Evolutionary conservation across 495 filamentous ascomycete genomes (phyloP).

Genomic region (Lichenothelia convexa): DNA sequence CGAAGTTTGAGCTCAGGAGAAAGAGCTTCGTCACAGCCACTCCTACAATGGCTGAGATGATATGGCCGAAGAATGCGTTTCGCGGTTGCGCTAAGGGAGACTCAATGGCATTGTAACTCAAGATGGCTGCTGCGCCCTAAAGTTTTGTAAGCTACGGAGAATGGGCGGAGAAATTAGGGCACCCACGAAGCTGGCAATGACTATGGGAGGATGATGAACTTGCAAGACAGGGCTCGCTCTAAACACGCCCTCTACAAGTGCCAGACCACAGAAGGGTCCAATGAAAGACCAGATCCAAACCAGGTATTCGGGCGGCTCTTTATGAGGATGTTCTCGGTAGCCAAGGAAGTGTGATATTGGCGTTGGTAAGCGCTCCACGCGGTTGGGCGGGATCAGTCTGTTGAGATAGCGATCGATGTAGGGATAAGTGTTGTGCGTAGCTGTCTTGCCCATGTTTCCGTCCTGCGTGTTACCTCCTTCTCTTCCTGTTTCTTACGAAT

Average conservation of each 20-base stretch:
- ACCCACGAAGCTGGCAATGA: conserved; percentile 11
- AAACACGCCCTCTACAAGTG: conserved; percentile 13
- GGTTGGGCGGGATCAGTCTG: conserved; percentile 14
- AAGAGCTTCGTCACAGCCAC: conserved; percentile 58
- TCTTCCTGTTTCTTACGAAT: too few relatives aligned
- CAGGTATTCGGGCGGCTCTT: conserved; percentile 14
- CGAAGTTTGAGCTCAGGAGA: conserved; percentile 34
- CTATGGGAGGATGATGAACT: neutral
- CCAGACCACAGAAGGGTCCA: conserved; percentile 16
- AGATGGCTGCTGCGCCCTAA: conserved; percentile 19
- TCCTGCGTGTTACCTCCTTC: too few relatives aligned
- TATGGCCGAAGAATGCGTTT: conserved; percentile 53
- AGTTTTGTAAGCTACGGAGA: too few relatives aligned
- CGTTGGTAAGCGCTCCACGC: conserved; percentile 10
- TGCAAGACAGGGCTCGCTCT: conserved; percentile 8
- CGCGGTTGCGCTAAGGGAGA: conserved; percentile 74
- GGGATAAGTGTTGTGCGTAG: too few relatives aligned
- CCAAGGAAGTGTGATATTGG: conserved; percentile 17
- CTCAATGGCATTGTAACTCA: conserved; percentile 31
- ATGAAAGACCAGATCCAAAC: conserved; percentile 13
- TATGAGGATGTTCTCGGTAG: conserved; percentile 10
- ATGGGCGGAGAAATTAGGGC: too few relatives aligned
- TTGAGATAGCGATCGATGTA: conserved; percentile 18
- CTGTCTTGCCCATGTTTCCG: too few relatives aligned
- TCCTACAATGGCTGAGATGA: conserved; percentile 48